Conservation (phyloP, 2,329 filamentous ascomycete genomes). For the Aurifilum marmelostoma region DNA sequence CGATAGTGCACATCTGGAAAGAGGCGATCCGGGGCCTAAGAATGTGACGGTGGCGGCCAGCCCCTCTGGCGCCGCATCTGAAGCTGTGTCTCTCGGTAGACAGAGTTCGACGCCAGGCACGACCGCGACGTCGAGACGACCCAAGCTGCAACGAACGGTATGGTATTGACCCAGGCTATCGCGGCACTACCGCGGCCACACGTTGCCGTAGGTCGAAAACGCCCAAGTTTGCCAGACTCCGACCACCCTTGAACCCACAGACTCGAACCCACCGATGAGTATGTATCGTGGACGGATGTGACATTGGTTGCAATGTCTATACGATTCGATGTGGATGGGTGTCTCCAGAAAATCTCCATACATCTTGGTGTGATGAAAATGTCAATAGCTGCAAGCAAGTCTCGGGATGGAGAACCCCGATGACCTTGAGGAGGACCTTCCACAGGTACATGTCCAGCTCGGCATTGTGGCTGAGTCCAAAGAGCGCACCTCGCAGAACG, state of each 20-base stretch:
- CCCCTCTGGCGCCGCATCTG: neutral
- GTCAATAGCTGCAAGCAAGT: neutral
- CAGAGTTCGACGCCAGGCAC: neutral
- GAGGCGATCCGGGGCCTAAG: neutral
- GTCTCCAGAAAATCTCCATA: neutral
- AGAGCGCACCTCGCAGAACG: neutral
- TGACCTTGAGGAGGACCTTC: conserved; percentile 1
- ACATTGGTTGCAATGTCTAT: neutral
- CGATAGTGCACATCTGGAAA: neutral
- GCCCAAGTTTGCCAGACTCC: neutral
- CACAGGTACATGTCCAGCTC: conserved; percentile 5
- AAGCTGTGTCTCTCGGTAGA: neutral
- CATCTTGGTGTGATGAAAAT: conserved; percentile 7
- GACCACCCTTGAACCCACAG: neutral
- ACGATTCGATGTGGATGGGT: neutral
- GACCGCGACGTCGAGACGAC: neutral
- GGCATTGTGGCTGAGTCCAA: neutral
- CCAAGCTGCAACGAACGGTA: neutral
- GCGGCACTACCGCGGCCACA: neutral
- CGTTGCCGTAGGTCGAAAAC: neutral
- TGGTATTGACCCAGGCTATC: neutral
- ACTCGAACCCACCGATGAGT: neutral
- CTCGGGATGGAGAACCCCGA: neutral
- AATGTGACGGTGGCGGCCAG: neutral
- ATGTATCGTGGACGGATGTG: neutral